These are phyloP conservation scores for Tuber magnatum DNA, from an alignment of 495 filamentous ascomycete species.

Conservation along the genomic window DNA sequence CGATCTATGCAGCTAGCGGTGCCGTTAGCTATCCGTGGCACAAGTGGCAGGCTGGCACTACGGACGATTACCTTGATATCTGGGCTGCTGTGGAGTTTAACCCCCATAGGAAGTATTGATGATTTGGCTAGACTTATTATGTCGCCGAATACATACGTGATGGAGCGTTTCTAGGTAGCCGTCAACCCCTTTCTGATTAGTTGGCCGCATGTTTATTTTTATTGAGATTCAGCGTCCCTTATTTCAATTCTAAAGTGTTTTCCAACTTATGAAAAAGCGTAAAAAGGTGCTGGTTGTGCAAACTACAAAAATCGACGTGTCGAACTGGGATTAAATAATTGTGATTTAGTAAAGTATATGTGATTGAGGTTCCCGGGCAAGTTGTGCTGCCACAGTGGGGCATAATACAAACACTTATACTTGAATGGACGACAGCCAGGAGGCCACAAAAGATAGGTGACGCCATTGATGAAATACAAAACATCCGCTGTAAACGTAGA, in stretches of 20 bases:
- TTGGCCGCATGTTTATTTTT: neutral
- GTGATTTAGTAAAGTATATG: neutral
- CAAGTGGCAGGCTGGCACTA: constrained; percentile 28
- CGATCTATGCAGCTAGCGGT: constrained; percentile 3
- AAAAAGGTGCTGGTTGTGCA: neutral
- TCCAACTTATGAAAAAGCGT: neutral
- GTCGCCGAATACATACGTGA: neutral
- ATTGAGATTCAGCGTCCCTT: neutral
- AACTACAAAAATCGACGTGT: neutral
- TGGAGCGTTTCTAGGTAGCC: neutral
- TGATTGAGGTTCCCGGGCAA: neutral
- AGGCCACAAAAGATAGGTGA: neutral
- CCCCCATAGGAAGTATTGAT: constrained; percentile 10
- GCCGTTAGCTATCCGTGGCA: constrained; percentile 24
- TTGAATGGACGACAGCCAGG: neutral
- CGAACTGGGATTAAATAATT: neutral
- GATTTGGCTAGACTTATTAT: neutral
- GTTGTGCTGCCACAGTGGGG: neutral
- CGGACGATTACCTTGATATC: constrained; percentile 15
- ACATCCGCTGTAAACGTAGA: neutral
- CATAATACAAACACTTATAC: neutral
- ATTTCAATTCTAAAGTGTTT: neutral
- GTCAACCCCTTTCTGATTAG: neutral
- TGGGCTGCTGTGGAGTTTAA: constrained; percentile 30
- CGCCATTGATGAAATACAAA: neutral